Evolutionary conservation across 2,329 filamentous ascomycete genomes (phyloP).

Genomic region (Penicillium sp.): DNA sequence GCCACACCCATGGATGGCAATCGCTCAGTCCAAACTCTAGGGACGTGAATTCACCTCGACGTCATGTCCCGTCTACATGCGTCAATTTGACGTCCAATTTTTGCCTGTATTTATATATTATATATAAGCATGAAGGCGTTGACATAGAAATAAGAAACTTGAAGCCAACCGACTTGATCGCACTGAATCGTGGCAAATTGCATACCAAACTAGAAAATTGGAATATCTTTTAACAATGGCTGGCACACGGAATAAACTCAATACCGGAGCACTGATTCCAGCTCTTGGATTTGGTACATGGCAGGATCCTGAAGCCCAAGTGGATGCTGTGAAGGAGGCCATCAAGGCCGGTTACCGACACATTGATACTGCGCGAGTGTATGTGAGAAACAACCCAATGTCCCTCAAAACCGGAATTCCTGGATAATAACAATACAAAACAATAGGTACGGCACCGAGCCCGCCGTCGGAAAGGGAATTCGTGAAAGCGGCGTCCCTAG

Average conservation of each 20-base stretch:
- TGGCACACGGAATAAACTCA: conserved; percentile 41
- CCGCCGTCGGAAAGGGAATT: conserved; percentile 62
- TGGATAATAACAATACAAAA: neutral
- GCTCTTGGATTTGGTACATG: conserved; percentile 53
- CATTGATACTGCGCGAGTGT: conserved; percentile 51
- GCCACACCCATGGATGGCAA: neutral
- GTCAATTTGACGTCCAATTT: conserved; percentile 9
- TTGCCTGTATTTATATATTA: neutral
- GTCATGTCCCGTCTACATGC: neutral
- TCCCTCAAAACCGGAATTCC: neutral
- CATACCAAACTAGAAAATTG: neutral
- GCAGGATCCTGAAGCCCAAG: conserved; percentile 51
- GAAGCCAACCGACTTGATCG: neutral
- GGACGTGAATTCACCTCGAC: conserved; percentile 1
- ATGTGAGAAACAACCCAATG: conserved; percentile 16
- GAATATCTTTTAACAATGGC: conserved; percentile 21
- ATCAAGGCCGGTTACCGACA: conserved; percentile 53
- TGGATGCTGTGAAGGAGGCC: conserved; percentile 45
- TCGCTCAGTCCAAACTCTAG: neutral
- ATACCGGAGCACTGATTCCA: conserved; percentile 46
- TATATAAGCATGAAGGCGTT: neutral
- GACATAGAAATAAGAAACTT: neutral
- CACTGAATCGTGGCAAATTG: neutral
- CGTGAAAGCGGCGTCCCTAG: conserved; percentile 62
- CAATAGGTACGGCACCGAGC: conserved; percentile 58